Evolutionary conservation across 139 green algal genomes (phyloP).

Genomic region (Volvox africanus): DNA sequence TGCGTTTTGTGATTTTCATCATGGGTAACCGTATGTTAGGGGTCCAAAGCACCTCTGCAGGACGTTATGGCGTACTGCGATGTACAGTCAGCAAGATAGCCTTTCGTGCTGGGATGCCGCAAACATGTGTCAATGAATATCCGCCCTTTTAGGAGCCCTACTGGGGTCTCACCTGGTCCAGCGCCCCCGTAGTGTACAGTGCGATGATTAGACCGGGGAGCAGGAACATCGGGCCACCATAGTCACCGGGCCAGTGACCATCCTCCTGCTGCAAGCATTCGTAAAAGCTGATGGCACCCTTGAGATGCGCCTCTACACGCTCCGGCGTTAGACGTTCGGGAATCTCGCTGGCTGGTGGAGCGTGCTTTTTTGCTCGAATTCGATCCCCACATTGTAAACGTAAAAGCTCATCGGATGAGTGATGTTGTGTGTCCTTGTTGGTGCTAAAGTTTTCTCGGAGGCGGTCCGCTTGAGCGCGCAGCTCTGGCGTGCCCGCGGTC

Average conservation of each 20-base stretch:
- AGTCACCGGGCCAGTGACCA: slow-evolving; percentile 97
- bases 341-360: slow-evolving; percentile 10
- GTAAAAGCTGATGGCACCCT: slow-evolving; percentile 85
- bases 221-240: slow-evolving; percentile 99
- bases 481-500: slow-evolving; percentile 72
- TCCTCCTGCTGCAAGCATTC: slow-evolving; percentile 90
- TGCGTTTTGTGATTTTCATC: no score
- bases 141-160: no score
- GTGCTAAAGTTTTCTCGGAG: slow-evolving; percentile 71
- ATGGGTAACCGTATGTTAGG: no score
- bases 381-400: slow-evolving; percentile 69
- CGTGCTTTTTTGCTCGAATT: slow-evolving; percentile 36
- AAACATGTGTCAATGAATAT: no score
- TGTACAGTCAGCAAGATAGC: no score
- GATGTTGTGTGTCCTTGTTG: slow-evolving; percentile 76
- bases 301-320: slow-evolving; percentile 66
- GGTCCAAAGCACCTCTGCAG: no score
- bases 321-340: slow-evolving; percentile 49
- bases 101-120: no score
- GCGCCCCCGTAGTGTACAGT: slow-evolving; percentile 79
- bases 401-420: slow-evolving; percentile 92
- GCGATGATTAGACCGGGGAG: slow-evolving; percentile 96
- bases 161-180: slow-evolving; percentile 77
- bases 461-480: slow-evolving; percentile 75
- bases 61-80: no score